A percentile compares a stretch with the other conserved stretches of the same genome.
Evolutionary conservation across 106 monocot genomes (phyloP).

Genomic region (Phalaenopsis equestris): DNA sequence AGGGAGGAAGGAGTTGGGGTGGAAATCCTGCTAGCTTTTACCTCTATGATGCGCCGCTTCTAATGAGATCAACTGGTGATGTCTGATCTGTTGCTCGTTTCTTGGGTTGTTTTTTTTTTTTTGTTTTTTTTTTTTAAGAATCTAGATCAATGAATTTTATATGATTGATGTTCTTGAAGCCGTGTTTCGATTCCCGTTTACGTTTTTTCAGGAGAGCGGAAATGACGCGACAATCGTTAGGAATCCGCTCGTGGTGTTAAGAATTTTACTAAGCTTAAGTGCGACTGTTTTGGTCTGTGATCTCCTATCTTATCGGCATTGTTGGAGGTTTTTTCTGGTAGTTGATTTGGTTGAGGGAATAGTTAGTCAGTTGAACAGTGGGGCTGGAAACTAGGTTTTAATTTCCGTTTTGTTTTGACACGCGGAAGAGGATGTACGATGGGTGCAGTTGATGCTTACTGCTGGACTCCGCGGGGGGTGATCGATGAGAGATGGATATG

Average conservation of each 20-base stretch:
- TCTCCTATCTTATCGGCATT: background rate
- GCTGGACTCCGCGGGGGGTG: constrained; percentile 12
- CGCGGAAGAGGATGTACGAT: background rate
- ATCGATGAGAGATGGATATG: constrained; percentile 15
- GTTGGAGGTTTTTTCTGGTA: too few species aligned
- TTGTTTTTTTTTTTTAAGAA: too few species aligned
- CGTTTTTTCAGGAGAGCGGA: background rate
- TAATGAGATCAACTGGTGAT: background rate
- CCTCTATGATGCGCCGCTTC: background rate
- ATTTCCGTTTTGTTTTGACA: background rate
- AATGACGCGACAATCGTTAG: too few species aligned
- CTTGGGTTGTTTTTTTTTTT: background rate
- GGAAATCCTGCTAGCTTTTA: background rate
- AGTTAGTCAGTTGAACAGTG: background rate
- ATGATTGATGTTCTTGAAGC: background rate
- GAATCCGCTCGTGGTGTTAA: too few species aligned
- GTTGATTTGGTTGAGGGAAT: background rate
- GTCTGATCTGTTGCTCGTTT: background rate
- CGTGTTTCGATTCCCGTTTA: background rate
- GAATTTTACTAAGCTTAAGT: too few species aligned
- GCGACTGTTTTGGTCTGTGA: background rate
- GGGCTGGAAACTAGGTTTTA: background rate
- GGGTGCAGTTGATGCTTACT: constrained; percentile 14
- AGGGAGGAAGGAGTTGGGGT: background rate
- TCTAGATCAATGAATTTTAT: background rate